phyloP scores from a whole-genome alignment of 2,329 filamentous ascomycete genomes.

The Torrubiellomyces zombiae region DNA sequence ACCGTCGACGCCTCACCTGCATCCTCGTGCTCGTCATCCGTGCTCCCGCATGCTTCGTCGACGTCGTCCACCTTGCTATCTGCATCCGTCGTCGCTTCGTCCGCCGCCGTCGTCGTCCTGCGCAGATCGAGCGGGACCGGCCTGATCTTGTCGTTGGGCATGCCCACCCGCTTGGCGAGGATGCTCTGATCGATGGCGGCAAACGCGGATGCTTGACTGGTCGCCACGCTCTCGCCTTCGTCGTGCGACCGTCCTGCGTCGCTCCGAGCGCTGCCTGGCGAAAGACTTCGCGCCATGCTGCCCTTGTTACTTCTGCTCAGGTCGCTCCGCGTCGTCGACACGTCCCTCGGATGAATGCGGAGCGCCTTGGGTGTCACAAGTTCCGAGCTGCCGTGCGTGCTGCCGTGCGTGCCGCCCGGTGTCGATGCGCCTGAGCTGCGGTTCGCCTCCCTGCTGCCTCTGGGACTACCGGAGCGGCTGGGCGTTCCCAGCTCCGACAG shows the following conservation, averaged over 20 bases:
- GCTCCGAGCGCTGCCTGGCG: slow-evolving; percentile 19
- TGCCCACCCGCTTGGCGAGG: slow-evolving; percentile 34
- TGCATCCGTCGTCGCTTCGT: slow-evolving; percentile 2
- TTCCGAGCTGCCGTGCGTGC: slow-evolving; percentile 5
- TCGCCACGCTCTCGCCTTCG: slow-evolving; percentile 17
- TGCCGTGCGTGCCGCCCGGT: slow-evolving; percentile 8
- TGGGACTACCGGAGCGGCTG: slow-evolving; percentile 31
- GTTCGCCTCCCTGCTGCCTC: slow-evolving; percentile 29
- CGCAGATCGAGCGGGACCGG: slow-evolving; percentile 25
- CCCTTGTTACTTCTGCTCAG: slow-evolving; percentile 12
- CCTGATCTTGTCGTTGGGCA: slow-evolving; percentile 24
- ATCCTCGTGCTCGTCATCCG: slow-evolving; percentile 5
- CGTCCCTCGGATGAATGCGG: slow-evolving; percentile 25
- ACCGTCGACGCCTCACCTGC: slow-evolving; percentile 23
- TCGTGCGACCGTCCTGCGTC: slow-evolving; percentile 12
- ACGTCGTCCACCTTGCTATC: slow-evolving; percentile 4
- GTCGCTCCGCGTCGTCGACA: slow-evolving; percentile 20
- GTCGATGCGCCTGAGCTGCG: slow-evolving; percentile 16
- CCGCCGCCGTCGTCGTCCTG: slow-evolving; percentile 6
- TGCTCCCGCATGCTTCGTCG: slow-evolving; percentile 7
- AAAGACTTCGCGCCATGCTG: slow-evolving; percentile 22
- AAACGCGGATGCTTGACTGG: slow-evolving; percentile 41
- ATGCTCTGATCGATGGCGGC: slow-evolving; percentile 49
- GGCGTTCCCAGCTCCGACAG: slow-evolving; percentile 42
- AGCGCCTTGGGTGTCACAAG: slow-evolving; percentile 14